Base-by-base conservation (phyloP, 441 rosid genomes). In the Melastoma candidum region DNA sequence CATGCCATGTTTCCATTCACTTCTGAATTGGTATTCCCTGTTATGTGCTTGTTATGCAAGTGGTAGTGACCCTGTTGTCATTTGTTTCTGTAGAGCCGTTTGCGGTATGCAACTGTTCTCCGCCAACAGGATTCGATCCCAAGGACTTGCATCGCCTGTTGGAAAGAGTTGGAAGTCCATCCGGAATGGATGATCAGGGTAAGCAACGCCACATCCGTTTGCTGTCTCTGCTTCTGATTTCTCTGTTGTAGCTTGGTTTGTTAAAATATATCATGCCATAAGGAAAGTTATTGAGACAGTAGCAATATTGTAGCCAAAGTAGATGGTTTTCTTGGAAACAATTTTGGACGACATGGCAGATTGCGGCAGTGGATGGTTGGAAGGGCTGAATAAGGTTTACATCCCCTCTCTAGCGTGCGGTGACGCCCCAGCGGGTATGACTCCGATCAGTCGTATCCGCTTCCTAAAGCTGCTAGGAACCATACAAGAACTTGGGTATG, bases 401-500 rank as follows among this genome's bases (percentile, higher is more conserved):
- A 90, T 94, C 63, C 97, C 92, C 32, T 94, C 89, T 68, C 54
- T 90, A 64, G 97, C 99, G 13, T 87, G 97, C n/a, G 93, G 96
- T 44, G 99, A 86, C 22, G 22, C 73, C 90, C 81, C 24, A 71
- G 82, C 11, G 95, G 95, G 24, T 87, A 84, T 58, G 97, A 93
- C 51, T 93, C 98, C 12, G 98, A 88, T 63, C 85, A 82, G 47
- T 89, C 96, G 25, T 89, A 89, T 72, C 99, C 96, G 0, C 81
- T 86, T 1, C 93, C 94, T 0, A 85, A 77, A 80, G 85, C 68
- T 32, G 83, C 84, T 1, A 56, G 74, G 97, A 56, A 74, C 66
- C n/a, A 17, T 82, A 83, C 71, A 84, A 74, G 78, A 94, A 95
- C 65, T 65, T 94, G 72, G 95, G 84, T 96, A 96, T 47, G 82